Conservation (phyloP, 2,329 filamentous ascomycete species). For the Didymella keratinophila region DNA sequence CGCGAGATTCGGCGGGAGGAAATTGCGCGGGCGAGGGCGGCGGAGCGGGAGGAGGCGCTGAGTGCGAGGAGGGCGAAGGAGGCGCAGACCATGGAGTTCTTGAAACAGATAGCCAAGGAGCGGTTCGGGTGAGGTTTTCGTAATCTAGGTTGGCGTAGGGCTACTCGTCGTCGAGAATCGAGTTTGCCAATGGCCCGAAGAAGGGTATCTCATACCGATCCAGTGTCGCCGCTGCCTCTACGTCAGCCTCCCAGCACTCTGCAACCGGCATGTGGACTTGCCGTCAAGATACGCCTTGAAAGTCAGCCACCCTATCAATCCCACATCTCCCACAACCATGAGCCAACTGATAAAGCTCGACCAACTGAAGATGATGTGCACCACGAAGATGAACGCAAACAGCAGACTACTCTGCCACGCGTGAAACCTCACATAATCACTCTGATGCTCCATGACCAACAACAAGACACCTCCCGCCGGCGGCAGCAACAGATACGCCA, state of each 20-base stretch:
- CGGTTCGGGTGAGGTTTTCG: constrained; percentile 58
- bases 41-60: constrained; percentile 81
- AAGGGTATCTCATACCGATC: constrained; percentile 83
- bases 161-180: constrained; percentile 87
- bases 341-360: constrained; percentile 84
- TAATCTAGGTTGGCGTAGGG: background rate
- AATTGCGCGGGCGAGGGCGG: constrained; percentile 74
- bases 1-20: constrained; percentile 84
- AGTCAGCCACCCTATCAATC: constrained; percentile 77
- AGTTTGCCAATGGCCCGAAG: constrained; percentile 84
- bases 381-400: constrained; percentile 72
- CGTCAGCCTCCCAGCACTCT: background rate
- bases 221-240: constrained; percentile 64
- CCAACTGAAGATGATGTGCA: constrained; percentile 89
- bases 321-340: constrained; percentile 77
- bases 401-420: constrained; percentile 92
- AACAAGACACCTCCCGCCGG: constrained; percentile 86
- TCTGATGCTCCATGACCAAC: constrained; percentile 88
- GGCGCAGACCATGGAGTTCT: constrained; percentile 81
- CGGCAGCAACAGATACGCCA: constrained; percentile 86
- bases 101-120: constrained; percentile 79
- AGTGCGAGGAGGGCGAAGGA: constrained; percentile 77
- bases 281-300: constrained; percentile 85
- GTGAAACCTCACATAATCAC: constrained; percentile 96
- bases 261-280: constrained; percentile 50